Conservation (phyloP, 129 eudicot species). For the Helichrysum umbraculigerum region DNA sequence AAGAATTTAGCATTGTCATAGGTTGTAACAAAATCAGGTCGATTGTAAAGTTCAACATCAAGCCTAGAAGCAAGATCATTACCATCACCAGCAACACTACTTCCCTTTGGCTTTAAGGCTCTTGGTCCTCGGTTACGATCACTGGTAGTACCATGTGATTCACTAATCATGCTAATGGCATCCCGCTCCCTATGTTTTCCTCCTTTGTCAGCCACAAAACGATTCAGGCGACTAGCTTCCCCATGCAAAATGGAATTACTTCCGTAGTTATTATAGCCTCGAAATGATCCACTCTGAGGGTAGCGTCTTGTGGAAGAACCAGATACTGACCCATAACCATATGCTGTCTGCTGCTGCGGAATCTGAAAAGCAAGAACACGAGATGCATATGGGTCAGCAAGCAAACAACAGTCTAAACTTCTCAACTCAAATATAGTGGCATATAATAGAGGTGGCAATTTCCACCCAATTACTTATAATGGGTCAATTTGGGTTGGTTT, state of each 20-base stretch:
- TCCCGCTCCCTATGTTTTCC: constrained; percentile 67
- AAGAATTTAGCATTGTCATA: constrained; percentile 77
- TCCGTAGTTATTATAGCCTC: constrained; percentile 37
- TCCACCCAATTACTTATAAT: background rate
- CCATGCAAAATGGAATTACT: constrained; percentile 45
- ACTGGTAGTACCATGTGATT: constrained; percentile 52
- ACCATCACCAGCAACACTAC: constrained; percentile 28
- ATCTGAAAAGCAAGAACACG: constrained; percentile 23
- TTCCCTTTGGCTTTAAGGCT: constrained; percentile 62
- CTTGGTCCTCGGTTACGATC: constrained; percentile 94
- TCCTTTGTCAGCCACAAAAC: constrained; percentile 48
- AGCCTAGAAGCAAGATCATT: constrained; percentile 53
- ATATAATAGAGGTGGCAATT: constrained; percentile 10
- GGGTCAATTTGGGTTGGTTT: constrained; percentile 2
- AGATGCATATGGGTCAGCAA: background rate
- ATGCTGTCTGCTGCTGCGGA: constrained; percentile 58
- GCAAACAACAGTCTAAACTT: background rate
- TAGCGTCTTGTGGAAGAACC: constrained; percentile 59
- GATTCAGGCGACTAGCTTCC: constrained; percentile 50
- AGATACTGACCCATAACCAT: constrained; percentile 54
- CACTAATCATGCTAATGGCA: constrained; percentile 32
- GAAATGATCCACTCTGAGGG: constrained; percentile 55
- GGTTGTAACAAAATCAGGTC: constrained; percentile 62
- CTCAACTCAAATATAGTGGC: background rate
- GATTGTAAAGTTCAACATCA: constrained; percentile 49